These are phyloP conservation scores for Ceratocystis smalleyi DNA, from an alignment of 2,329 filamentous ascomycete species.

Conservation along the genomic window DNA sequence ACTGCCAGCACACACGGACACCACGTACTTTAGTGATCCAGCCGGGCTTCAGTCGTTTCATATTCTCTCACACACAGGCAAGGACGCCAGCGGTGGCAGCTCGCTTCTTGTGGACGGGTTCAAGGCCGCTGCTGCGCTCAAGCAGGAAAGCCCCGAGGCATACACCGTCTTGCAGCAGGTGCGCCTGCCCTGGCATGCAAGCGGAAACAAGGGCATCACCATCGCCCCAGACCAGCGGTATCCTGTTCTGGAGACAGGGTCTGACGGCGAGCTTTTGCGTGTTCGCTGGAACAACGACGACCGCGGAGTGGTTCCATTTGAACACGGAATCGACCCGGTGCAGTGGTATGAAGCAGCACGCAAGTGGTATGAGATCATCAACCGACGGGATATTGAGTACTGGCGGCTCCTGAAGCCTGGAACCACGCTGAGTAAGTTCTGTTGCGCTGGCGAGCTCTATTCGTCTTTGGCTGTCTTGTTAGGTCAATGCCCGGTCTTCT, in stretches of 20 bases:
- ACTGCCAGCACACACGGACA: constrained; percentile 80
- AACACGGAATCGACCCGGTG: constrained; percentile 30
- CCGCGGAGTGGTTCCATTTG: constrained; percentile 51
- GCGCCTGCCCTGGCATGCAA: constrained; percentile 65
- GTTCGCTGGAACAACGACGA: constrained; percentile 93
- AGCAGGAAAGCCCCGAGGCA: constrained; percentile 35
- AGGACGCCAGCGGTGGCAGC: constrained; percentile 45
- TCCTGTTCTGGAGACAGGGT: constrained; percentile 48
- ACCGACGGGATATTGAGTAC: constrained; percentile 49
- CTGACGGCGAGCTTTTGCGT: constrained; percentile 30
- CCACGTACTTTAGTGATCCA: constrained; percentile 87
- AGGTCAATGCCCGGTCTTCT: constrained; percentile 5
- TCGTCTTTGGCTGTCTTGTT: constrained; percentile 12
- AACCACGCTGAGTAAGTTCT: constrained; percentile 50
- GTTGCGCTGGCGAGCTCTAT: too few relatives aligned
- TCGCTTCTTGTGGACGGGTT: constrained; percentile 82
- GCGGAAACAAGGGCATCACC: constrained; percentile 68
- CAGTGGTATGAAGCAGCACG: constrained; percentile 69
- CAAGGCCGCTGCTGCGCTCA: constrained; percentile 47
- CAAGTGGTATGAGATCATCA: constrained; percentile 57
- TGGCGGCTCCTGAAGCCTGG: constrained; percentile 73
- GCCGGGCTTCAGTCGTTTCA: constrained; percentile 87
- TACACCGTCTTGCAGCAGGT: constrained; percentile 43
- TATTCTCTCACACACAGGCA: constrained; percentile 48
- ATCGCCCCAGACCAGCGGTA: constrained; percentile 57